phyloP scores from a whole-genome alignment of 2,329 filamentous ascomycete genomes.

The Aureobasidium sp. region DNA sequence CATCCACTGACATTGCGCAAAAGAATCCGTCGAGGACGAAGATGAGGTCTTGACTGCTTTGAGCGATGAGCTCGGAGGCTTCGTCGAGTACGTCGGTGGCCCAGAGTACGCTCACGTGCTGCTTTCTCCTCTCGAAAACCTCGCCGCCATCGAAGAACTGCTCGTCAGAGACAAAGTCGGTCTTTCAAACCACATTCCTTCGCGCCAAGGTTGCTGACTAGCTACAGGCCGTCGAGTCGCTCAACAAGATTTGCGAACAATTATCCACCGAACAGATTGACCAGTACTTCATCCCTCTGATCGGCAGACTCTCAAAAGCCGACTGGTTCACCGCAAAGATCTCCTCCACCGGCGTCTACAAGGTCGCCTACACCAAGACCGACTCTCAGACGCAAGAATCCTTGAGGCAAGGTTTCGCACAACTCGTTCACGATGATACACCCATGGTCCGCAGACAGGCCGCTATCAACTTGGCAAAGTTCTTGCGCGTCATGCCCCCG shows the following conservation, averaged over 20 bases:
- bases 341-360: constrained; percentile 92
- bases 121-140: constrained; percentile 91
- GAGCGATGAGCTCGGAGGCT: constrained; percentile 92
- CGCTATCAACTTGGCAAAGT: constrained; percentile 92
- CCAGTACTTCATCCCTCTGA: constrained; percentile 93
- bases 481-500: constrained; percentile 93
- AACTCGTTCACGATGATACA: constrained; percentile 94
- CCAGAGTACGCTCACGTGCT: constrained; percentile 92
- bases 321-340: constrained; percentile 99
- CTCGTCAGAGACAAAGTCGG: constrained; percentile 92
- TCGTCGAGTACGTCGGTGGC: constrained; percentile 96
- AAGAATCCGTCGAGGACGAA: constrained; percentile 98
- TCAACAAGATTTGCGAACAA: constrained; percentile 97
- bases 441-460: constrained; percentile 98
- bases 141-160: constrained; percentile 96
- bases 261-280: constrained; percentile 89
- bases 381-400: constrained; percentile 81
- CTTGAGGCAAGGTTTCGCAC: constrained; percentile 83
- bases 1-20: constrained; percentile 27
- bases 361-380: constrained; percentile 86
- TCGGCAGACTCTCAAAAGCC: constrained; percentile 92
- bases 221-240: constrained; percentile 83
- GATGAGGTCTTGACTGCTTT: constrained; percentile 96
- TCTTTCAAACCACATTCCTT: neutral
- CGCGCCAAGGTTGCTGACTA: constrained; percentile 26